These are phyloP conservation scores for Sugiyamaella qingdaonensis DNA, from an alignment of 805 yeast species.

Conservation along the genomic window DNA sequence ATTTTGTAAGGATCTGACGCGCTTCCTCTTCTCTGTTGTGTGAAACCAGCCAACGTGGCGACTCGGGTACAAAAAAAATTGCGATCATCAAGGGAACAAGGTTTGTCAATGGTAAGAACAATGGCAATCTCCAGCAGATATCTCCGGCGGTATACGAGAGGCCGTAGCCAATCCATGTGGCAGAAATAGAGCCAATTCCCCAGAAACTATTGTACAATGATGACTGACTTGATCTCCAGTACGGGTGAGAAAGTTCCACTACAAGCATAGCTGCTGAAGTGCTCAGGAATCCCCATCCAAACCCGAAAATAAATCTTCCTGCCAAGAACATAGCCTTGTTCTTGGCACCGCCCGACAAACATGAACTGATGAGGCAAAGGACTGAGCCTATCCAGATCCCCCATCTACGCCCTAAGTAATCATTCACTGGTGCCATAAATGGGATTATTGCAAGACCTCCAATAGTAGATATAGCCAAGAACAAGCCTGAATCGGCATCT, in stretches of 20 bases:
- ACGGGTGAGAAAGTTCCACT: conserved; percentile 11
- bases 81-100: conserved; percentile 39
- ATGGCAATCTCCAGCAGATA: conserved; percentile 35
- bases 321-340: conserved; percentile 2
- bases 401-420: conserved; percentile 10
- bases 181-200: conserved; percentile 51
- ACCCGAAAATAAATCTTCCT: conserved; percentile 7
- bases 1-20: conserved; percentile 4
- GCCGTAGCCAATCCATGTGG: conserved; percentile 51
- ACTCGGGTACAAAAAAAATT: conserved; percentile 12
- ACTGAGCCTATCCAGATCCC: conserved; percentile 14
- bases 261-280: not conserved
- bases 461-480: conserved; percentile 16
- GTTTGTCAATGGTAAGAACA: too few species aligned
- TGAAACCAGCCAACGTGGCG: conserved; percentile 17
- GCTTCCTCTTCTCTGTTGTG: conserved; percentile 11
- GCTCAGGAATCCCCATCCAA: not conserved
- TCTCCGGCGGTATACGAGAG: conserved; percentile 24
- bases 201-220: conserved; percentile 40
- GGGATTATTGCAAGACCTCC: conserved; percentile 12
- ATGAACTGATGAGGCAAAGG: conserved; percentile 10
- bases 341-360: conserved; percentile 9
- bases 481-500: conserved; percentile 13
- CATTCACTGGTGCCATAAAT: conserved; percentile 8
- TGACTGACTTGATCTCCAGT: conserved; percentile 4